phyloP scores from a whole-genome alignment of 345 rosid genomes.

The Linum usitatissimum region DNA sequence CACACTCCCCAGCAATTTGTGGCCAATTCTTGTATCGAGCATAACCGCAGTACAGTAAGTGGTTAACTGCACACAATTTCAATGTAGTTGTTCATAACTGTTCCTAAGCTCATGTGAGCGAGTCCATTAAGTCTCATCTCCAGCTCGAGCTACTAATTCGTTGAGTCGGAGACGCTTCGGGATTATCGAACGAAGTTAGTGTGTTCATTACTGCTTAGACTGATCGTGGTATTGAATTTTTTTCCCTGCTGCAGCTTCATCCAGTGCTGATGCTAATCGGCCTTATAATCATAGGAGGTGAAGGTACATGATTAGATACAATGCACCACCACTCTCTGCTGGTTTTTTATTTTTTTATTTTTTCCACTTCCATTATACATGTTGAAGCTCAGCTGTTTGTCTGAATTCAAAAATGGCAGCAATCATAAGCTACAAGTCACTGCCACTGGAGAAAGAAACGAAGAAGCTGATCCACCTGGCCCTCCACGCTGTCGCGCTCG shows the following conservation, averaged over 20 bases:
- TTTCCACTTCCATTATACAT: neutral
- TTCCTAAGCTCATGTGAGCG: no score
- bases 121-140: no score
- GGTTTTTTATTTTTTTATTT: neutral
- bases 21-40: no score
- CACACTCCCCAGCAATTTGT: no score
- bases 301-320: constrained; percentile 43
- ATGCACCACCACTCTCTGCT: neutral
- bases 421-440: constrained; percentile 63
- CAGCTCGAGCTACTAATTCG: no score
- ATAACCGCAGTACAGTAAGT: no score
- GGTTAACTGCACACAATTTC: no score
- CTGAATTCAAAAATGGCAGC: constrained; percentile 29
- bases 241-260: constrained; percentile 42
- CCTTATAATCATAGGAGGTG: constrained; percentile 74
- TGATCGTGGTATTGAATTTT: neutral
- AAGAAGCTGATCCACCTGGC: constrained; percentile 74
- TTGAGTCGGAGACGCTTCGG: no score
- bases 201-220: neutral
- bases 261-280: constrained; percentile 94
- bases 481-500: constrained; percentile 71
- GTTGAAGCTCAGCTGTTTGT: neutral
- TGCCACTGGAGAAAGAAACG: constrained; percentile 52
- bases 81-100: no score
- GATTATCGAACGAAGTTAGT: no score